Evolutionary conservation across 257 asterid genomes (phyloP).

Genomic region (Nicotiana benthamiana): DNA sequence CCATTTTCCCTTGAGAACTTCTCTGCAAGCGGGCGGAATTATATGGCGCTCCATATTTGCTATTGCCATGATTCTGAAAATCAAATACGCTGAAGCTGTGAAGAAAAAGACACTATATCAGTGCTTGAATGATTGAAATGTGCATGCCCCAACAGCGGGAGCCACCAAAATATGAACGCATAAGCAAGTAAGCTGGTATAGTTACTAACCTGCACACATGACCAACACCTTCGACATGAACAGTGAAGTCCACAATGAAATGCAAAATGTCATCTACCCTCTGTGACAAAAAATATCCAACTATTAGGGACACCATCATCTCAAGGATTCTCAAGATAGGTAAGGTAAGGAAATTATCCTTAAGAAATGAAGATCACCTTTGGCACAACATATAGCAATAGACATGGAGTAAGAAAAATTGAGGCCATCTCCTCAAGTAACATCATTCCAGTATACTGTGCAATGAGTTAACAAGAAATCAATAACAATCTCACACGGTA

Average conservation of each 20-base stretch:
- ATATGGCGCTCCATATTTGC: slow-evolving; percentile 67
- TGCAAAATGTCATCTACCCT: slow-evolving; percentile 66
- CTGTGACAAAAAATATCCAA: slow-evolving; percentile 34
- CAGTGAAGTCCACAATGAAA: slow-evolving; percentile 80
- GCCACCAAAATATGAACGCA: background rate
- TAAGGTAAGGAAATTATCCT: background rate
- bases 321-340: background rate
- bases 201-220: slow-evolving; percentile 71
- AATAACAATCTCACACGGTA: background rate
- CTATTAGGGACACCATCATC: slow-evolving; percentile 8
- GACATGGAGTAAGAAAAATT: slow-evolving; percentile 82
- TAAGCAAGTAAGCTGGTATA: background rate
- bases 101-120: background rate
- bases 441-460: slow-evolving; percentile 95
- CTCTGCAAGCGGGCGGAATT: slow-evolving; percentile 44
- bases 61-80: slow-evolving; percentile 76
- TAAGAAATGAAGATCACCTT: slow-evolving; percentile 36
- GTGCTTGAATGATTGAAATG: background rate
- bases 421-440: slow-evolving; percentile 96
- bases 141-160: background rate
- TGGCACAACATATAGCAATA: slow-evolving; percentile 79
- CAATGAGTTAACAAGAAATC: slow-evolving; percentile 8
- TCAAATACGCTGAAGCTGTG: slow-evolving; percentile 87
- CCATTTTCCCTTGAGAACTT: slow-evolving; percentile 99
- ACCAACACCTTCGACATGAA: slow-evolving; percentile 85